Base-by-base conservation (phyloP, 768 basidiomycete genomes). In the Phlegmacium glaucopus region DNA sequence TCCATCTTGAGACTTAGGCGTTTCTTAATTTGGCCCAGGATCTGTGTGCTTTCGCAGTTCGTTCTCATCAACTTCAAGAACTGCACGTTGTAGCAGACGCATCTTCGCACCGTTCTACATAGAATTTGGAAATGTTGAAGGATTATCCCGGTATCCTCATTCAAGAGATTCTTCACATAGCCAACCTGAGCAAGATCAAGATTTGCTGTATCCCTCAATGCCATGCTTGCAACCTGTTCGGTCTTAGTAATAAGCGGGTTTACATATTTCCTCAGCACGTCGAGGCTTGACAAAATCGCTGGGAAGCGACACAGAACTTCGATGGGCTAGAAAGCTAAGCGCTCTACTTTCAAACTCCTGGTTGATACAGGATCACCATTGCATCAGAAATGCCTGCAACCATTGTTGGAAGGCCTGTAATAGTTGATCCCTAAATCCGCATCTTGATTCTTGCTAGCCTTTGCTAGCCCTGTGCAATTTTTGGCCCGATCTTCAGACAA, bases 161-260 rank as follows among this genome's bases (percentile, higher is more conserved):
- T 88, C 85, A 47, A 62, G 71, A 51, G 85, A 84, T 53, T 79
- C 77, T 45, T 77, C 87, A 62, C 85, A 87, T 12, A 83, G 66
- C 9, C 85, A 16, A 87, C 70, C 34, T 69, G 69, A 30, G 66
- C 68, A 2, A 83, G 67, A 53, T 80, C 71, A 6, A 80, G 69
- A 43, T 83, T 64, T 13, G 59, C 73, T 48, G 49, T 64, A 55
- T 57, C 68, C 38, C 52, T 61, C 52, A 50, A 57, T 49, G 45
- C 61, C 41, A 54, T 60, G 35, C 54, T 59, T 3, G 45, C 36
- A n/a, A 44, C 32, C 22, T 25, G 16, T 27, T 40, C 15, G 17
- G 36, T 32, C 18, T 44, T 44, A 43, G 48, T 57, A 25, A 39
- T 45, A 28, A 54, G n/a, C 1, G 63, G 63, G 9, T 54, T 56